These are phyloP conservation scores for Gossypium anomalum DNA, from an alignment of 345 rosid genomes.

Conservation along the genomic window DNA sequence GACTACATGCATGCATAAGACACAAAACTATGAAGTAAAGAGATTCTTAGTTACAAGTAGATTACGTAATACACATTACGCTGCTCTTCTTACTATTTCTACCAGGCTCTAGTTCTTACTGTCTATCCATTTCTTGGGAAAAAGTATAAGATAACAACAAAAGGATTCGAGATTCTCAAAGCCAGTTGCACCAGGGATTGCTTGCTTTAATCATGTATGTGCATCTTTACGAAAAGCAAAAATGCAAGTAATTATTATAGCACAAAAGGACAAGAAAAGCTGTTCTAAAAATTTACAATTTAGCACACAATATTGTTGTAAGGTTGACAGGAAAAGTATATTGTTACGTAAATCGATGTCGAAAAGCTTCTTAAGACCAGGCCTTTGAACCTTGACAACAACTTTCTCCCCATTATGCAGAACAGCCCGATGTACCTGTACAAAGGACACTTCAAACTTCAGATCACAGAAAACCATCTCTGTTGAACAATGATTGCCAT, in stretches of 20 bases:
- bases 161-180: not conserved
- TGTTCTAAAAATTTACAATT: not conserved
- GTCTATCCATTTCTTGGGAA: not conserved
- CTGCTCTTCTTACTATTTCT: not conserved
- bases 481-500: not conserved
- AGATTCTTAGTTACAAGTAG: not conserved
- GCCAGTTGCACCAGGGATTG: slow-evolving; percentile 3
- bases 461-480: slow-evolving; percentile 19
- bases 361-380: slow-evolving; percentile 87
- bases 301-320: not conserved
- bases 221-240: not conserved
- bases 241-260: not conserved
- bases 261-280: not conserved
- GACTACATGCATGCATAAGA: too few relatives aligned
- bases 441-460: slow-evolving; percentile 21
- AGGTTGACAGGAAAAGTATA: not conserved
- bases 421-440: slow-evolving; percentile 86
- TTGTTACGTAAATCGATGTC: slow-evolving; percentile 79
- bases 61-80: not conserved
- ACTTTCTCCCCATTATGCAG: slow-evolving; percentile 91
- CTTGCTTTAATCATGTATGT: not conserved
- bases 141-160: not conserved
- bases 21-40: too few relatives aligned
- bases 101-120: not conserved
- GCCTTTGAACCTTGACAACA: slow-evolving; percentile 90